phyloP scores from a whole-genome alignment of 2,329 filamentous ascomycete species.

The Fusarium citri region DNA sequence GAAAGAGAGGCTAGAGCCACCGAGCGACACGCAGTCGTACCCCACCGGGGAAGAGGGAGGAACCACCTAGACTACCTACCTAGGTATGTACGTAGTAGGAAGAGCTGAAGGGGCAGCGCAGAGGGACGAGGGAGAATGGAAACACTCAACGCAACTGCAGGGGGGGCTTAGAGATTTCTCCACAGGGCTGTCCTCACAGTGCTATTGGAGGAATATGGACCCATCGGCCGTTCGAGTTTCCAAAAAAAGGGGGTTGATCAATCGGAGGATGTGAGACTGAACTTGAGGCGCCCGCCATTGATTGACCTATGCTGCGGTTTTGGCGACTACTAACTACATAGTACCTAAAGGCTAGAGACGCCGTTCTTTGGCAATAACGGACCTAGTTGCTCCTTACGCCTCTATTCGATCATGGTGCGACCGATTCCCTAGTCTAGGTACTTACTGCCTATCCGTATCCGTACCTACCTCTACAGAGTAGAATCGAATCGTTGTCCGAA shows the following conservation, averaged over 20 bases:
- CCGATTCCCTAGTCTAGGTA: background rate
- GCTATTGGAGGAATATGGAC: conserved; percentile 34
- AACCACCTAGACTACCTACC: conserved; percentile 3
- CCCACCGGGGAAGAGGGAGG: conserved; percentile 1
- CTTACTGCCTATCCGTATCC: too few species aligned
- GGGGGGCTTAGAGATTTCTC: conserved; percentile 27
- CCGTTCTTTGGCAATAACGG: conserved; percentile 22
- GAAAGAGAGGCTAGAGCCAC: conserved; percentile 19
- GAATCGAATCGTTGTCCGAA: background rate
- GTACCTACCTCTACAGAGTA: too few species aligned
- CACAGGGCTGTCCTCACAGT: background rate
- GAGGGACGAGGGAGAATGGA: conserved; percentile 14
- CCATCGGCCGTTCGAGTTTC: conserved; percentile 36
- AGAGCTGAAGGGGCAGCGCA: conserved; percentile 27
- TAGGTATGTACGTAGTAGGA: too few species aligned
- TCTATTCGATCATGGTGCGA: conserved; percentile 34
- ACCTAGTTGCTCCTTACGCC: conserved; percentile 32
- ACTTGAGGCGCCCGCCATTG: conserved; percentile 8
- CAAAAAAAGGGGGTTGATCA: conserved; percentile 42
- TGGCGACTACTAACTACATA: too few species aligned
- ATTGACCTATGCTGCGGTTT: conserved; percentile 18
- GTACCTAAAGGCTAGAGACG: conserved; percentile 3
- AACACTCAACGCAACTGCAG: conserved; percentile 31
- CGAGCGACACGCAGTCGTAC: conserved; percentile 19
- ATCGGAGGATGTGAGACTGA: conserved; percentile 32